Conservation (phyloP, 805 yeast genomes). For the Candida ficus region DNA sequence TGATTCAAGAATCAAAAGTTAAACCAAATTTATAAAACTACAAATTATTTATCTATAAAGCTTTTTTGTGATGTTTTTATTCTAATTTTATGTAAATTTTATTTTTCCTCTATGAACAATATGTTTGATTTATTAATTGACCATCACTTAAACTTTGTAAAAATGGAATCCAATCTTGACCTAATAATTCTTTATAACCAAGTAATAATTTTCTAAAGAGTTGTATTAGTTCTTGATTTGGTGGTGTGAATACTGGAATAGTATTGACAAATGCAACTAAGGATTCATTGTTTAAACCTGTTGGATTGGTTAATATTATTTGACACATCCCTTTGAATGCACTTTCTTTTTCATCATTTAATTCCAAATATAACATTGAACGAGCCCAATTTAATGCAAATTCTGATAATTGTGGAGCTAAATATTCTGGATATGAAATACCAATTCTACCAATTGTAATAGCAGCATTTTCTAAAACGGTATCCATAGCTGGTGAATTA, state of each 20-base stretch:
- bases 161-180: slow-evolving; percentile 30
- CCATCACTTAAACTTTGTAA: slow-evolving; percentile 19
- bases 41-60: background rate
- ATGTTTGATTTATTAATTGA: background rate
- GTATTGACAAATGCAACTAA: slow-evolving; percentile 53
- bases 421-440: slow-evolving; percentile 48
- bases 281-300: slow-evolving; percentile 47
- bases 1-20: too few relatives aligned
- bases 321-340: slow-evolving; percentile 82
- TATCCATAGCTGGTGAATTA: slow-evolving; percentile 48
- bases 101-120: background rate
- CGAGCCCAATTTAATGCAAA: slow-evolving; percentile 67
- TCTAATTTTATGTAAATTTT: background rate
- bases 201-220: slow-evolving; percentile 39
- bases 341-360: slow-evolving; percentile 83
- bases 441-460: slow-evolving; percentile 89
- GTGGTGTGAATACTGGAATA: slow-evolving; percentile 49
- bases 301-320: slow-evolving; percentile 61
- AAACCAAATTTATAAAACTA: too few relatives aligned
- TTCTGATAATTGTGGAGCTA: slow-evolving; percentile 53
- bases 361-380: slow-evolving; percentile 60
- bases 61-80: too few relatives aligned
- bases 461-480: slow-evolving; percentile 82
- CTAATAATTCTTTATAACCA: slow-evolving; percentile 44
- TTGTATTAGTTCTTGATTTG: slow-evolving; percentile 40